A percentile compares a stretch with the other conserved stretches of the same genome.
Evolutionary conservation across 2,329 filamentous ascomycete species (phyloP).

Genomic region (Pestalotiopsis sp.): DNA sequence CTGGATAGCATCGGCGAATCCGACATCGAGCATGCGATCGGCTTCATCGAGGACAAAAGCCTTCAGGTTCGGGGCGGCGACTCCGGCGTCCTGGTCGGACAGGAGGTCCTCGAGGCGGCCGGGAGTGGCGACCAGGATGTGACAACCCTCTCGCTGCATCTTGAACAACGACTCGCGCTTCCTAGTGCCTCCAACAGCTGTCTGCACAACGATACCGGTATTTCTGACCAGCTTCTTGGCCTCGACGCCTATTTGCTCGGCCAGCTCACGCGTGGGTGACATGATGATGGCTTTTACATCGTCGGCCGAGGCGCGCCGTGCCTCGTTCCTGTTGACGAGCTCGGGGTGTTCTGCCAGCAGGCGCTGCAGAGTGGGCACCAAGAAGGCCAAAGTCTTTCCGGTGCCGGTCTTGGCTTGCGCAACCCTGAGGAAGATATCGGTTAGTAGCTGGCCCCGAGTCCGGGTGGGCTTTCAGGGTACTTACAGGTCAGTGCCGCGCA

Average conservation of each 20-base stretch:
- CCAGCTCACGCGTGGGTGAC: conserved; percentile 80
- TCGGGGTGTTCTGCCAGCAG: conserved; percentile 68
- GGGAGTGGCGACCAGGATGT: conserved; percentile 88
- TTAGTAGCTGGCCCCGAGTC: neutral
- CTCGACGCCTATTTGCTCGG: conserved; percentile 80
- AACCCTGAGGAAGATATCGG: conserved; percentile 53
- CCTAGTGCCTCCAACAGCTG: conserved; percentile 89
- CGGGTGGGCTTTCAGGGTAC: conserved; percentile 33
- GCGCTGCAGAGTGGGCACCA: conserved; percentile 82
- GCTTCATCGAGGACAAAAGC: conserved; percentile 96
- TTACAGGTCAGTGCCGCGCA: conserved; percentile 83
- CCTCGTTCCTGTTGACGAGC: conserved; percentile 52
- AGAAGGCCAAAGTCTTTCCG: conserved; percentile 93
- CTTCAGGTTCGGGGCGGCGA: conserved; percentile 79
- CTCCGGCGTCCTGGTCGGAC: conserved; percentile 62
- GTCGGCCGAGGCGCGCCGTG: conserved; percentile 42
- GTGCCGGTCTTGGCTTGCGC: conserved; percentile 97
- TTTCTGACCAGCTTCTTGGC: conserved; percentile 66
- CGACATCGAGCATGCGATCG: conserved; percentile 97
- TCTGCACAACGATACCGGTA: conserved; percentile 70
- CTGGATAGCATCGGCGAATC: conserved; percentile 69
- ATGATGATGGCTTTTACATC: conserved; percentile 74
- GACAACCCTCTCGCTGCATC: conserved; percentile 77
- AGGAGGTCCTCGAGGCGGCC: conserved; percentile 85
- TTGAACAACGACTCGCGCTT: conserved; percentile 69